Base-by-base conservation (phyloP, 306 rosid species). In the Dalbergia oliveri region DNA sequence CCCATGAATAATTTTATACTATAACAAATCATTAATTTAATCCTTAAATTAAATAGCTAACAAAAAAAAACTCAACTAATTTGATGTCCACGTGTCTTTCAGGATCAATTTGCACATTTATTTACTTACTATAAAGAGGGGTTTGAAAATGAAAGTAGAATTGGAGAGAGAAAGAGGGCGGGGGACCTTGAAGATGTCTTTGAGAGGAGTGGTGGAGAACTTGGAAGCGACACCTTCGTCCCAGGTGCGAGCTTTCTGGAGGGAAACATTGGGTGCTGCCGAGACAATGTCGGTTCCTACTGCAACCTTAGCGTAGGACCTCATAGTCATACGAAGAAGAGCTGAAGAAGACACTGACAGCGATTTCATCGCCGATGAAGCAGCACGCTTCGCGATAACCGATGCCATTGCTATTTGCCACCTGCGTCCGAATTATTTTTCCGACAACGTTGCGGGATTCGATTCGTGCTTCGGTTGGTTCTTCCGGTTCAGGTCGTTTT, bases 241-340 rank as follows among this genome's bases (percentile, higher is more conserved):
- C 97, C 97, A 95, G 73, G 79, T 78, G 50, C 97, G 95, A 87
- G 99, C 98, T 77, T 91, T 95, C 87, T 91, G 98, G 86, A 94
- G 94, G 80, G 97, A 82, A 86, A 86, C 93, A 71, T 83, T 78
- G 37, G 97, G 86, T 45, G 94, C 92, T 31, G 92, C 88, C 14
- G 97, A 84, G 84, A 94, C 79, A 54, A 95, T 21, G 85, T 93
- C 94, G 11, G 91, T 81, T 5, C 98, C 99, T 6, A 77, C 83
- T 50, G 95, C 90, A 56, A 91, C 78, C 80, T 78, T 78, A 1
- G 92, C 90, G 43, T 79, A 93, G 45, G 82, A 79, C 74, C 94
- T 91, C 23, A 66, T 26, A 26, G 31, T 63, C 49, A 59, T 61
- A 58, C 83, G 47, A 73, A 87, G 62, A 41, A 6, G 79, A 72